These are phyloP conservation scores for Rubroshorea leprosula DNA, from an alignment of 345 rosid species.

Conservation along the genomic window DNA sequence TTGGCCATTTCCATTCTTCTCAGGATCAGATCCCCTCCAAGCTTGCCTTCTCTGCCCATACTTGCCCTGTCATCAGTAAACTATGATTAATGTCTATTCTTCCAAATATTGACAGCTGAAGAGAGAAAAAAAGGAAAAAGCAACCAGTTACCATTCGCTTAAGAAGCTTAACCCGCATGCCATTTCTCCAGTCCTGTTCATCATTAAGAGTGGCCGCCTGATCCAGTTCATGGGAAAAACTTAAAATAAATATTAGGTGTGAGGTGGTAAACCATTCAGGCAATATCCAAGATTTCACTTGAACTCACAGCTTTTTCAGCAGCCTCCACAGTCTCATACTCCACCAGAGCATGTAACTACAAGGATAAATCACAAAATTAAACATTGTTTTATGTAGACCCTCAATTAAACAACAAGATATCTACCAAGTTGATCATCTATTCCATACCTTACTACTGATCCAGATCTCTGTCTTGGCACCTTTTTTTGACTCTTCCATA, in stretches of 20 bases:
- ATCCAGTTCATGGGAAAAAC: constrained; percentile 23
- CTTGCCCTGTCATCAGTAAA: constrained; percentile 37
- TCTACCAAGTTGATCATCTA: background rate
- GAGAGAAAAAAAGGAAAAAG: background rate
- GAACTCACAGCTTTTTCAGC: constrained; percentile 87
- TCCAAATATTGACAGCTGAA: background rate
- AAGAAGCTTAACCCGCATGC: constrained; percentile 78
- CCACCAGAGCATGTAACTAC: constrained; percentile 83
- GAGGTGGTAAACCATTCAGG: constrained; percentile 5
- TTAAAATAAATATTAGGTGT: background rate
- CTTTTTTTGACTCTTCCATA: constrained; percentile 53
- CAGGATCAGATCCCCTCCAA: constrained; percentile 53
- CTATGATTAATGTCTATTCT: constrained; percentile 9
- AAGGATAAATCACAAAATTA: constrained; percentile 7
- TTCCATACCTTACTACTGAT: constrained; percentile 56
- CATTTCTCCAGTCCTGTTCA: constrained; percentile 91
- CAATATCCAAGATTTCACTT: background rate
- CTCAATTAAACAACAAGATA: constrained; percentile 1
- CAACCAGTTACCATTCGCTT: constrained; percentile 44
- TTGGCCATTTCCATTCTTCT: constrained; percentile 36
- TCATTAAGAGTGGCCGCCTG: constrained; percentile 74
- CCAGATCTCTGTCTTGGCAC: constrained; percentile 41
- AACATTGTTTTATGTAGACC: background rate
- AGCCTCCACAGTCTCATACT: constrained; percentile 73
- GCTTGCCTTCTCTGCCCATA: constrained; percentile 53